Percentiles rank a stretch among this genome's conserved stretches.
These are phyloP conservation scores for Alternaria angustiovoidea DNA, from an alignment of 2,329 filamentous ascomycete species.

Conservation along the genomic window DNA sequence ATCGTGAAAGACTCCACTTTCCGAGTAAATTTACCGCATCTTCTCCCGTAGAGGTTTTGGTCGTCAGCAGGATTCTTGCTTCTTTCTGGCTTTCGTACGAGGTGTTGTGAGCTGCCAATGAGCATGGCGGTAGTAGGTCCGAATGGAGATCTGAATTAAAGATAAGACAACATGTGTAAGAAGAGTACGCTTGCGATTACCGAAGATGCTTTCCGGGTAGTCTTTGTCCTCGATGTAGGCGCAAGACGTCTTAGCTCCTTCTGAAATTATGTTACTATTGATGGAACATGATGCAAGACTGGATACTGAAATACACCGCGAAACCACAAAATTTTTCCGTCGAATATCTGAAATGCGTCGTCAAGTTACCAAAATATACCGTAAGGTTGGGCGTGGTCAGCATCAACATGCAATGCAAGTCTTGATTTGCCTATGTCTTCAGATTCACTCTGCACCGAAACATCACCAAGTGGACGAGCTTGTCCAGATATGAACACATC, in stretches of 20 bases:
- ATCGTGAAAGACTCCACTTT: conserved; percentile 10
- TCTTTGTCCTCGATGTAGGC: background rate
- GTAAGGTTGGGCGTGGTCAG: background rate
- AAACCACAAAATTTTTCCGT: background rate
- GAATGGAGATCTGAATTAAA: background rate
- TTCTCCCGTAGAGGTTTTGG: conserved; percentile 4
- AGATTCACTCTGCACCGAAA: background rate
- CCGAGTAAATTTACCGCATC: conserved; percentile 13
- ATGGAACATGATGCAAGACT: background rate
- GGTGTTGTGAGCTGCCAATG: background rate
- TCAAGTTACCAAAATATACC: background rate
- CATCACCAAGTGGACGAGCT: background rate
- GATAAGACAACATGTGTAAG: background rate
- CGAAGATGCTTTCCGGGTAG: background rate
- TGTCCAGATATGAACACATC: background rate
- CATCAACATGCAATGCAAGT: background rate
- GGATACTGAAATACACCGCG: background rate
- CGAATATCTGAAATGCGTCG: background rate
- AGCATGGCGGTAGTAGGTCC: background rate
- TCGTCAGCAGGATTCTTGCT: background rate
- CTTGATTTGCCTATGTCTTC: background rate
- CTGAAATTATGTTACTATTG: background rate
- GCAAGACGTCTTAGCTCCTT: background rate
- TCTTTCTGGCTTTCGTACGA: background rate
- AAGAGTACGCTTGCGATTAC: background rate